Percentiles rank a stretch among this genome's conserved stretches.
These are phyloP conservation scores for Gillenia trifoliata DNA, from an alignment of 306 rosid species.

Conservation along the genomic window DNA sequence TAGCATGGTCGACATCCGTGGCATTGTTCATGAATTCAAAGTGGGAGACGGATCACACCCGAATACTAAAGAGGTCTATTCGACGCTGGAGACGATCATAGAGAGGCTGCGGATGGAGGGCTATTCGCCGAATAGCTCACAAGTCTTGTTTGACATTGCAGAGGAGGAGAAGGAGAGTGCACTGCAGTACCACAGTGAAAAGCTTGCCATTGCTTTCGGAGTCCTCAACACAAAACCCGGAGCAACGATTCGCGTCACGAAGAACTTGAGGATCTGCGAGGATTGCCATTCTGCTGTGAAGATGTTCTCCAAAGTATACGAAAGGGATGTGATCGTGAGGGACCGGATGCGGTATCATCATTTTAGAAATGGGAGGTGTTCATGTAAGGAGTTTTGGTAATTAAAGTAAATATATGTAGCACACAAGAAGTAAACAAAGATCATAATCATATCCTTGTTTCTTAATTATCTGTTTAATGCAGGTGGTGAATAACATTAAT, in stretches of 20 bases:
- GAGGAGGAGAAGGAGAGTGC: slow-evolving; percentile 66
- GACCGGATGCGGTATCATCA: slow-evolving; percentile 59
- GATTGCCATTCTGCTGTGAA: slow-evolving; percentile 56
- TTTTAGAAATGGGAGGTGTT: slow-evolving; percentile 48
- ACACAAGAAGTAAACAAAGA: neutral
- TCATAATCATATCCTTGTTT: too few relatives aligned
- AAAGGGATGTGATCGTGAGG: slow-evolving; percentile 43
- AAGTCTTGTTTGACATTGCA: slow-evolving; percentile 39
- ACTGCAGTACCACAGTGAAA: slow-evolving; percentile 46
- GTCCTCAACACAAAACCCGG: slow-evolving; percentile 45
- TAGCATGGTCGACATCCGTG: slow-evolving; percentile 41
- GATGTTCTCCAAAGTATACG: slow-evolving; percentile 42
- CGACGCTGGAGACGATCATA: slow-evolving; percentile 29
- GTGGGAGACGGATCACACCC: slow-evolving; percentile 56
- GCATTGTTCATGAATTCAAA: slow-evolving; percentile 51
- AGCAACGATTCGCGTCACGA: slow-evolving; percentile 43
- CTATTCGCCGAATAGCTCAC: slow-evolving; percentile 44
- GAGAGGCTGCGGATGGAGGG: slow-evolving; percentile 46
- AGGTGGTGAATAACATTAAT: too few relatives aligned
- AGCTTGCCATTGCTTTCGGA: slow-evolving; percentile 61
- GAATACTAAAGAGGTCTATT: slow-evolving; percentile 37
- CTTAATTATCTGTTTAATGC: too few relatives aligned
- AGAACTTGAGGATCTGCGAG: slow-evolving; percentile 60
- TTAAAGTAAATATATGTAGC: too few relatives aligned
- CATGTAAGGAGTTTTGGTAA: slow-evolving; percentile 62